These are phyloP conservation scores for Forsythia viridissima DNA, from an alignment of 257 asterid genomes.

Conservation along the genomic window DNA sequence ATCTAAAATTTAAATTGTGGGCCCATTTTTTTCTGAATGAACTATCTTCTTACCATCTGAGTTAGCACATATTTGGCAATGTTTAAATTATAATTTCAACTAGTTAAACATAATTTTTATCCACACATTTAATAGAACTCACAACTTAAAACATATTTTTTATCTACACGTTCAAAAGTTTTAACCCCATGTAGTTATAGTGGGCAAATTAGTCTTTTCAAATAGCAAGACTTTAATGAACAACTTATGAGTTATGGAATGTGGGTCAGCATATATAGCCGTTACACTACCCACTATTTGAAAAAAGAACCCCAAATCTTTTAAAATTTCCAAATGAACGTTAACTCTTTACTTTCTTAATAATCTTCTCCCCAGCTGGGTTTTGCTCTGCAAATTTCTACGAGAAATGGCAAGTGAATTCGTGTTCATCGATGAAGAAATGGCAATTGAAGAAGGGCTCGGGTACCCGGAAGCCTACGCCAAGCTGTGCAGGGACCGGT, in stretches of 20 bases:
- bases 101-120: too few relatives aligned
- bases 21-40: background rate
- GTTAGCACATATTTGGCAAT: too few relatives aligned
- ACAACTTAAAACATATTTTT: too few relatives aligned
- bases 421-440: conserved; percentile 61
- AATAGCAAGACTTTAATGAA: conserved; percentile 19
- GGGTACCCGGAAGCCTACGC: conserved; percentile 88
- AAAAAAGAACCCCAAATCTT: conserved; percentile 22
- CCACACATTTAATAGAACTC: too few relatives aligned
- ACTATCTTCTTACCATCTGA: background rate
- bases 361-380: conserved; percentile 13
- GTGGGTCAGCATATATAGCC: conserved; percentile 62
- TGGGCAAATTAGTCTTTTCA: conserved; percentile 37
- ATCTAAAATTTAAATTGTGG: conserved; percentile 2
- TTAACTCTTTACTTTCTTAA: conserved; percentile 28
- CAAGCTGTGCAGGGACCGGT: conserved; percentile 65
- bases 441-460: conserved; percentile 57
- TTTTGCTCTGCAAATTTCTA: background rate
- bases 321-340: conserved; percentile 59
- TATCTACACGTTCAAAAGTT: too few relatives aligned
- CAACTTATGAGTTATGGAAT: conserved; percentile 5
- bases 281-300: conserved; percentile 45
- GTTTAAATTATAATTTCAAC: too few relatives aligned
- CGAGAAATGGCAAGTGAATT: conserved; percentile 49
- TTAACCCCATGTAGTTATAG: background rate